Evolutionary conservation across 2,329 filamentous ascomycete species (phyloP).

Genomic region (Xylariaceae sp.): DNA sequence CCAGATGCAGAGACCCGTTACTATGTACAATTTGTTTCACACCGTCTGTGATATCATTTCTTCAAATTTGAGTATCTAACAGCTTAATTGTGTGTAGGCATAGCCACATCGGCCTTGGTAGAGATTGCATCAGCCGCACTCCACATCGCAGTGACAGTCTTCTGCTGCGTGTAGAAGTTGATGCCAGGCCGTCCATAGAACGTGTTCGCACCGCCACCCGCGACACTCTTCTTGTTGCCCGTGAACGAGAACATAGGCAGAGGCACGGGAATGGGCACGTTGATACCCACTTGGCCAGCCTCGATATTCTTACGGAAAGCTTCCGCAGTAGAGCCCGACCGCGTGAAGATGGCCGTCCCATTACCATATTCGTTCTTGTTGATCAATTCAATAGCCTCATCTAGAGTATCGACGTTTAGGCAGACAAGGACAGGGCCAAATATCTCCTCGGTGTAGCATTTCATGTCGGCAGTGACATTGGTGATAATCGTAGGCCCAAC

Average conservation of each 20-base stretch:
- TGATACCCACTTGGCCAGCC: conserved; percentile 82
- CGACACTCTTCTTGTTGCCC: conserved; percentile 83
- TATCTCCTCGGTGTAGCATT: conserved; percentile 81
- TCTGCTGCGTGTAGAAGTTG: conserved; percentile 93
- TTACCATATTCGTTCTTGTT: conserved; percentile 86
- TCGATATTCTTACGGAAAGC: conserved; percentile 77
- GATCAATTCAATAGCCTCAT: conserved; percentile 77
- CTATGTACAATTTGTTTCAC: too few species aligned
- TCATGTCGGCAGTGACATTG: conserved; percentile 76
- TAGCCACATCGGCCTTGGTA: conserved; percentile 80
- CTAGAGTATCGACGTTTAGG: conserved; percentile 71
- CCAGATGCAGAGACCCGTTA: too few species aligned
- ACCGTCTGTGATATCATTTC: too few species aligned
- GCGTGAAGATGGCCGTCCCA: conserved; percentile 80
- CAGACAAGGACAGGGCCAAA: conserved; percentile 82
- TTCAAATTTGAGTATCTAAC: too few species aligned
- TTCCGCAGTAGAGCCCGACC: conserved; percentile 70
- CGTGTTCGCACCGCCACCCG: conserved; percentile 85
- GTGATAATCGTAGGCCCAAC: conserved; percentile 78
- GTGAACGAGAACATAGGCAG: conserved; percentile 70
- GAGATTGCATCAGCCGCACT: conserved; percentile 77
- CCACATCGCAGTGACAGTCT: conserved; percentile 96
- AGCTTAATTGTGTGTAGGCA: conserved; percentile 58
- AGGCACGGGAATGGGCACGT: conserved; percentile 72
- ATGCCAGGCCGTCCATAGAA: conserved; percentile 94